phyloP scores from a whole-genome alignment of 495 filamentous ascomycete genomes.

The Clavariopsis aquatica region DNA sequence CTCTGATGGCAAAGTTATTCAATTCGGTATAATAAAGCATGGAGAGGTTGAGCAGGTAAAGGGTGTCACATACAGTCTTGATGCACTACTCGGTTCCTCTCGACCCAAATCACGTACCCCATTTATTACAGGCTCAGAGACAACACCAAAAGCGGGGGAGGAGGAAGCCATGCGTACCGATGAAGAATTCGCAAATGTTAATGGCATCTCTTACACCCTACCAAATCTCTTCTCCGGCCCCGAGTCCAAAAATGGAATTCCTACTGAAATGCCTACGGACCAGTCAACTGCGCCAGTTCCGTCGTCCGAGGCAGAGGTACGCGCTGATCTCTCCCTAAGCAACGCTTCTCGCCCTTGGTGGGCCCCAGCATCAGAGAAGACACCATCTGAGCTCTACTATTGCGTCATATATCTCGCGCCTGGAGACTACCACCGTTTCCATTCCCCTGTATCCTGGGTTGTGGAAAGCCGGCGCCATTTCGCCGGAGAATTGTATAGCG shows the following conservation, averaged over 20 bases:
- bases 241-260: slow-evolving; percentile 42
- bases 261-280: slow-evolving; percentile 52
- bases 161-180: slow-evolving; percentile 71
- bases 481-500: slow-evolving; percentile 91
- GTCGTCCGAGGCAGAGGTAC: slow-evolving; percentile 75
- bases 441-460: slow-evolving; percentile 92
- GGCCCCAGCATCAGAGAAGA: slow-evolving; percentile 57
- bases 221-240: slow-evolving; percentile 84
- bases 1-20: slow-evolving; percentile 84
- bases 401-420: slow-evolving; percentile 96
- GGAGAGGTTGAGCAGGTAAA: slow-evolving; percentile 99
- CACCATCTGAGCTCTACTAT: slow-evolving; percentile 78
- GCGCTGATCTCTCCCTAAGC: slow-evolving; percentile 75
- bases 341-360: slow-evolving; percentile 74
- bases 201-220: slow-evolving; percentile 95
- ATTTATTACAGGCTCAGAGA: slow-evolving; percentile 39
- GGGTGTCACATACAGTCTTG: slow-evolving; percentile 95
- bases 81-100: slow-evolving; percentile 79
- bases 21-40: slow-evolving; percentile 86
- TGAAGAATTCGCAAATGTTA: slow-evolving; percentile 91
- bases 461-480: slow-evolving; percentile 90
- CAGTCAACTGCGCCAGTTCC: slow-evolving; percentile 66
- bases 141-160: slow-evolving; percentile 44
- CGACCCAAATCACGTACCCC: slow-evolving; percentile 44
- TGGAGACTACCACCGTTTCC: slow-evolving; percentile 98